Evolutionary conservation across 2,329 filamentous ascomycete genomes (phyloP).

Genomic region (Leptographium procerum): DNA sequence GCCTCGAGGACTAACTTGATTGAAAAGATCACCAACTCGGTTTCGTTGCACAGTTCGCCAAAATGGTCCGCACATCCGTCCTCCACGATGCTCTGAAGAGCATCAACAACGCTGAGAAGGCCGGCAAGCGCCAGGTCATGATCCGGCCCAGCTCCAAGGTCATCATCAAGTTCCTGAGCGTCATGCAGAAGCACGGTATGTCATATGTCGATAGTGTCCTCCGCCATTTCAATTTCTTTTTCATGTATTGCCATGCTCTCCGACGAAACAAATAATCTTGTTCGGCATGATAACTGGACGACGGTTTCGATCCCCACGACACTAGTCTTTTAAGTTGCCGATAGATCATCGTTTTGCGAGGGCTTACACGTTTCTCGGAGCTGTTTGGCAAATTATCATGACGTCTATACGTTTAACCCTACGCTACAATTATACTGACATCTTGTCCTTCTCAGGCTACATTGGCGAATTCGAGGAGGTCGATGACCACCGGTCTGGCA

Average conservation of each 20-base stretch:
- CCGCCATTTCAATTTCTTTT: not conserved
- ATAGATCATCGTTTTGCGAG: slow-evolving; percentile 73
- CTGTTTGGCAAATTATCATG: slow-evolving; percentile 37
- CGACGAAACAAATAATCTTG: slow-evolving; percentile 12
- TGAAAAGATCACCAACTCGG: slow-evolving; percentile 53
- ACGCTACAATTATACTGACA: slow-evolving; percentile 57
- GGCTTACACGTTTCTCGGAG: slow-evolving; percentile 93
- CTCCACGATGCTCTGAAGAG: slow-evolving; percentile 98
- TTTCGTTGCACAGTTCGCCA: slow-evolving; percentile 45
- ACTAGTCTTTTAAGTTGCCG: slow-evolving; percentile 99
- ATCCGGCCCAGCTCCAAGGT: slow-evolving; percentile 99
- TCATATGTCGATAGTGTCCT: slow-evolving; percentile 20
- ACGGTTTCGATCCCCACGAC: slow-evolving; percentile 78
- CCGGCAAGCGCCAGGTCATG: slow-evolving; percentile 97
- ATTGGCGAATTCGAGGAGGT: slow-evolving; percentile 99
- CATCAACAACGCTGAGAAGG: slow-evolving; percentile 99
- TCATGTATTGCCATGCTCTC: not conserved
- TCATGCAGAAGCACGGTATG: slow-evolving; percentile 99
- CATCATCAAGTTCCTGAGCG: slow-evolving; percentile 97
- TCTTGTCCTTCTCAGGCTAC: slow-evolving; percentile 54
- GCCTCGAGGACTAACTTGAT: slow-evolving; percentile 54
- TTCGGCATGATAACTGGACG: slow-evolving; percentile 99
- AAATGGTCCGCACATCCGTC: slow-evolving; percentile 98
- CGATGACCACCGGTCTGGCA: slow-evolving; percentile 98
- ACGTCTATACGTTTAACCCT: slow-evolving; percentile 85